Conservation (phyloP, 1,139 yeast genomes). For the Yamadazyma buinensis region DNA sequence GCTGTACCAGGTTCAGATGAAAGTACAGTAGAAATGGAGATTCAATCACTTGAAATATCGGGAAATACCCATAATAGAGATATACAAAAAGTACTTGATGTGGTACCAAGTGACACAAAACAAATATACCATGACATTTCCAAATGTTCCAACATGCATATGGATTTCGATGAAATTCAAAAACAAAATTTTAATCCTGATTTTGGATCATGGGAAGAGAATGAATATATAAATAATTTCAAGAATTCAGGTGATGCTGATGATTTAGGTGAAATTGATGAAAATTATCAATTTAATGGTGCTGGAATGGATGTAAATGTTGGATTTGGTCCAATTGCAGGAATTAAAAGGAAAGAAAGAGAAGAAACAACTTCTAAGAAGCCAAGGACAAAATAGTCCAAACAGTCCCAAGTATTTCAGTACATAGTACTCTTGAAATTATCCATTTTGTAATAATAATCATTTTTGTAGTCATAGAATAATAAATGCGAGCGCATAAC, state of each 20-base stretch:
- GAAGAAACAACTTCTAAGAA: constrained; percentile 9
- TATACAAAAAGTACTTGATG: no score
- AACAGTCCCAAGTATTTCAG: no score
- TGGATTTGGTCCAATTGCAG: constrained; percentile 38
- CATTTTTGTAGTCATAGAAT: no score
- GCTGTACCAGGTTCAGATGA: no score
- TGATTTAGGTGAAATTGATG: constrained; percentile 25
- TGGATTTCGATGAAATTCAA: constrained; percentile 22
- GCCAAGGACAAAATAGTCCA: constrained; percentile 6
- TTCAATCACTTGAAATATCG: no score
- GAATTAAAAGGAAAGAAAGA: constrained; percentile 28
- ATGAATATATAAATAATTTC: no score
- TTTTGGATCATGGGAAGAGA: constrained; percentile 6
- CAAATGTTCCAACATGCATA: constrained; percentile 38
- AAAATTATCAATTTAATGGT: constrained; percentile 11
- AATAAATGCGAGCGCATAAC: no score
- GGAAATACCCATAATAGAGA: neutral
- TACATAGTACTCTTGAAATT: no score
- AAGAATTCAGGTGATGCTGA: constrained; percentile 31
- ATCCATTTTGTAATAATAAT: no score
- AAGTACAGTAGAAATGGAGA: no score
- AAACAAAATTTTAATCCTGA: constrained; percentile 7
- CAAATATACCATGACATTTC: constrained; percentile 34
- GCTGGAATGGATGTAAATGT: constrained; percentile 47
- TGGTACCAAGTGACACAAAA: constrained; percentile 10